A percentile compares a stretch with the other conserved stretches of the same genome.
Evolutionary conservation across 176 grass and related monocot species (phyloP).

Genomic region (Triticum aestivum): DNA sequence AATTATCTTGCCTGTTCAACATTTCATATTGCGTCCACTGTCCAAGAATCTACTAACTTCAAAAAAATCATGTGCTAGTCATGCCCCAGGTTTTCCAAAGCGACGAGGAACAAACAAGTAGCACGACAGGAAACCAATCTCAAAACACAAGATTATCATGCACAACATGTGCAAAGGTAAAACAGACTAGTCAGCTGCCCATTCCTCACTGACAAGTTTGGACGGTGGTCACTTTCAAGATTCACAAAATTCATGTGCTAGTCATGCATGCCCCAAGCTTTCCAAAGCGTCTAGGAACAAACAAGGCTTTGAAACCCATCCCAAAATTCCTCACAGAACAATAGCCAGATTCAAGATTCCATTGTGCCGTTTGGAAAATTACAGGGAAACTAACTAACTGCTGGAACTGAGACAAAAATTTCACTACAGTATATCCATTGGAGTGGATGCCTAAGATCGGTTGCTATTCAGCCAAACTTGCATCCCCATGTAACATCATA

Average conservation of each 20-base stretch:
- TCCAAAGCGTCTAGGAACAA: too few species aligned
- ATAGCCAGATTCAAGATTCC: neutral
- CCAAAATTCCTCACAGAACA: neutral
- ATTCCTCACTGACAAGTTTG: neutral
- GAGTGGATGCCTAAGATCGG: neutral
- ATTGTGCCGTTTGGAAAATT: neutral
- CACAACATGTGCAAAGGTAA: neutral
- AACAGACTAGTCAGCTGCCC: neutral
- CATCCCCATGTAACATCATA: neutral
- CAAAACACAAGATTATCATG: neutral
- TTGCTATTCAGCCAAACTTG: slow-evolving; percentile 3
- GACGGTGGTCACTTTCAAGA: neutral
- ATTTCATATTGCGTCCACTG: neutral
- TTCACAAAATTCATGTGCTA: neutral
- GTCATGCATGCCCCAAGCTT: too few species aligned
- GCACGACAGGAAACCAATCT: neutral
- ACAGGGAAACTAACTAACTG: neutral
- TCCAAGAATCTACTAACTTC: neutral
- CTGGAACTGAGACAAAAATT: neutral
- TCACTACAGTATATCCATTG: slow-evolving; percentile 8
- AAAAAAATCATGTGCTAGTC: neutral
- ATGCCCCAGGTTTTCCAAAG: neutral
- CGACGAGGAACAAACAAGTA: neutral
- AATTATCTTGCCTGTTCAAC: neutral
- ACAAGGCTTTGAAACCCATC: too few species aligned